Evolutionary conservation across 257 asterid genomes (phyloP), one percentile per base, ranked within the genome.

Genomic region (Lithospermum erythrorhizon): DNA sequence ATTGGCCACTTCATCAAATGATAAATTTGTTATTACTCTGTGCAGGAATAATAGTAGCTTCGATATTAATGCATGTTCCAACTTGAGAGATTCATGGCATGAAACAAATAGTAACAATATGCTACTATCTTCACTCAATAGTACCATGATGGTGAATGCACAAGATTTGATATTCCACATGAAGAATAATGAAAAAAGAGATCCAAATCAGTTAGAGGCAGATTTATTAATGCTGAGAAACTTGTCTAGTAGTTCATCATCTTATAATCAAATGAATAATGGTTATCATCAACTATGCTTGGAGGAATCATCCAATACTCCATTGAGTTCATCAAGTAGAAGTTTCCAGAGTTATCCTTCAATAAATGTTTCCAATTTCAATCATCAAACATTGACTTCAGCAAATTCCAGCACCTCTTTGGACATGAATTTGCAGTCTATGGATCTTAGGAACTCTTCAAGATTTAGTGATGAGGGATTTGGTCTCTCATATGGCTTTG

Each of bases 381-480:
- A 62, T 60, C 75, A 73, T 48, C 62, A 66, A 24, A 64, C 49
- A 5, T 41, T 72, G 15, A 41, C 75, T 41, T 30, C 59, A 20
- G 32, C 68, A 1, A 70, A 71, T 61, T 57, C 76, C 3, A 59
- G 61, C 16, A 66, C 54, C 32, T 63, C 70, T 53, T 57, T 78
- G 70, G 85, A 78, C 41, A 73, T 82, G 87, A 86, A 82, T 35
- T 69, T 81, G 57, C 82, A 82, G 64, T 85, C 87, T 0, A 51
- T 86, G 51, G 95, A 90, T 90, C 95, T 84, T 30, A 70, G 83
- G n/a, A 74, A 83, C 29, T 75, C 93, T 25, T 66, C 91, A 23
- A 73, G 85, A 70, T 69, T 76, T 58, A 63, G 49, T 41, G 49
- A 70, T 55, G 89, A 78, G 49, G 64, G 62, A 18, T 77, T 76